These are phyloP conservation scores for Fusarium temperatum DNA, from an alignment of 2,329 filamentous ascomycete genomes.

Conservation along the genomic window DNA sequence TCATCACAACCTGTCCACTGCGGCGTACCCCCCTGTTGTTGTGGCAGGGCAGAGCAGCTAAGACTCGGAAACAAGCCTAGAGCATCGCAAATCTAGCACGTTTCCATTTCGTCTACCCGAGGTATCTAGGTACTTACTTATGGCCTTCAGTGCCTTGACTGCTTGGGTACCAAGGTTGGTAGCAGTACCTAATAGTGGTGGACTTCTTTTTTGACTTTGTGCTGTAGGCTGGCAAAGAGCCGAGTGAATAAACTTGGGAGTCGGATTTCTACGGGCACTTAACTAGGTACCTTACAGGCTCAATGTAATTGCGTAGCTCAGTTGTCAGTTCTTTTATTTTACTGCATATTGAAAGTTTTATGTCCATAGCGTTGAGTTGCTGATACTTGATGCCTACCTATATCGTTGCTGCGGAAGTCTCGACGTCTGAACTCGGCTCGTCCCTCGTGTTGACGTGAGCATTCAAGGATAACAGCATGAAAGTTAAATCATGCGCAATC, in stretches of 20 bases:
- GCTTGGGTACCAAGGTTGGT: background rate
- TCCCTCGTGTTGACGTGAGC: background rate
- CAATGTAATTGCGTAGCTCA: background rate
- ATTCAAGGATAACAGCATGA: constrained; percentile 3
- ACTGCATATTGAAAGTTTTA: background rate
- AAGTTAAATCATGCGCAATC: background rate
- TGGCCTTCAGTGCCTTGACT: background rate
- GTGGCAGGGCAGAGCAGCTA: background rate
- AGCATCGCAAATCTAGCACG: constrained; percentile 10
- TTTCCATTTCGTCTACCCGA: background rate
- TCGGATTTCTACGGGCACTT: background rate
- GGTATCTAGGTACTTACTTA: background rate
- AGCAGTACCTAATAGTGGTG: background rate
- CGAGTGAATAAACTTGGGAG: background rate
- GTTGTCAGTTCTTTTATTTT: background rate
- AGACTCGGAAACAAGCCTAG: background rate
- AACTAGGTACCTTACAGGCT: background rate
- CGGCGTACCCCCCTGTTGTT: constrained; percentile 5
- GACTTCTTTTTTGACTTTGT: background rate
- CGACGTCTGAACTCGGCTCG: background rate
- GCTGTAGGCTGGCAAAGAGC: background rate
- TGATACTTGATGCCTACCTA: background rate
- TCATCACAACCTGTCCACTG: constrained; percentile 12
- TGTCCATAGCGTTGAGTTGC: background rate
- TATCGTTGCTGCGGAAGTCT: background rate